These are phyloP conservation scores for Penicillium nucicola DNA, from an alignment of 495 filamentous ascomycete genomes.

Conservation along the genomic window DNA sequence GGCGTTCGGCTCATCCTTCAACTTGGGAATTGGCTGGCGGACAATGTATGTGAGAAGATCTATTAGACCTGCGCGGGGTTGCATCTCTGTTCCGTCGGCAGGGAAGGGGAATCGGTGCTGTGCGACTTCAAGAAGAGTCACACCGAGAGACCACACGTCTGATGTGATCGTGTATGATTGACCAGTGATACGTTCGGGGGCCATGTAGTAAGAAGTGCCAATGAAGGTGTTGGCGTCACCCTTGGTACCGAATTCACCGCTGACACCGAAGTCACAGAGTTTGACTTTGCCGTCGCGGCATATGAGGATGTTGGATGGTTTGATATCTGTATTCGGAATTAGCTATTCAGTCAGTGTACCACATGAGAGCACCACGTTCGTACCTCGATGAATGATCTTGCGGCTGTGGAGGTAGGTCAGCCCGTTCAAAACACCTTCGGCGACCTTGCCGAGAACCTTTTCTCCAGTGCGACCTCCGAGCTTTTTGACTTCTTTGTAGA, in stretches of 20 bases:
- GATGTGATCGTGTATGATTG: constrained; percentile 98
- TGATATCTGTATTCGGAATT: constrained; percentile 65
- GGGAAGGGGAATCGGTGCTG: constrained; percentile 98
- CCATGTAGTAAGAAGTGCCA: constrained; percentile 99
- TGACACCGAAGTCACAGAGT: constrained; percentile 97
- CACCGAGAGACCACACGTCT: constrained; percentile 95
- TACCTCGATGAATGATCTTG: constrained; percentile 93
- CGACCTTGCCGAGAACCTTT: constrained; percentile 97
- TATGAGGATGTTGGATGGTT: constrained; percentile 94
- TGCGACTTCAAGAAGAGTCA: constrained; percentile 93
- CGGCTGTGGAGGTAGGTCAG: constrained; percentile 93
- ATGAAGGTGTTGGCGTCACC: constrained; percentile 99
- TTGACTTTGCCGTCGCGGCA: constrained; percentile 93
- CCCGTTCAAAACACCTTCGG: constrained; percentile 91
- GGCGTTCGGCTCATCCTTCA: constrained; percentile 84
- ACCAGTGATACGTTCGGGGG: constrained; percentile 94
- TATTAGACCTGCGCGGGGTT: constrained; percentile 81
- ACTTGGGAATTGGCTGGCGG: constrained; percentile 87
- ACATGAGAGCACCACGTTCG: background rate
- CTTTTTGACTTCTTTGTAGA: constrained; percentile 95
- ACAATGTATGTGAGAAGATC: constrained; percentile 97
- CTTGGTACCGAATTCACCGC: constrained; percentile 96
- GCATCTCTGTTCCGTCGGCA: constrained; percentile 90
- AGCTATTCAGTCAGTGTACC: background rate
- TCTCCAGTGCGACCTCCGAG: constrained; percentile 93